Percentiles rank a stretch among this genome's conserved stretches.
phyloP scores from a whole-genome alignment of 768 basidiomycete genomes.

The Chalciporus piperatus region DNA sequence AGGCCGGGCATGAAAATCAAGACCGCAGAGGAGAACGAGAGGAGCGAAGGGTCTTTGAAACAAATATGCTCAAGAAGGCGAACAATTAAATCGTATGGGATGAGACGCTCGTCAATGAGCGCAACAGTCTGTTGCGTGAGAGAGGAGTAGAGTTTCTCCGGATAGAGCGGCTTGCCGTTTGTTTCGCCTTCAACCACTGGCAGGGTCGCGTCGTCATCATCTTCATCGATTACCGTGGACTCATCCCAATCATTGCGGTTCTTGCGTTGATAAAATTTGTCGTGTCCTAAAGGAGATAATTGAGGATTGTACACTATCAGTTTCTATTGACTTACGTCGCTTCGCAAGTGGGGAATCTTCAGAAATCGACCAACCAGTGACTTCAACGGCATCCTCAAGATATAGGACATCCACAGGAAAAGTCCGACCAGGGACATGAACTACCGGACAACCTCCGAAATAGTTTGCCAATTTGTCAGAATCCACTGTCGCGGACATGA shows the following conservation, averaged over 20 bases:
- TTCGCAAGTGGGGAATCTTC: slow-evolving; percentile 81
- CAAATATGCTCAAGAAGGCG: slow-evolving; percentile 81
- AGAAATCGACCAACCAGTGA: slow-evolving; percentile 71
- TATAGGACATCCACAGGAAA: slow-evolving; percentile 87
- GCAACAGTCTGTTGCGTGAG: slow-evolving; percentile 77
- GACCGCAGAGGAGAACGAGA: slow-evolving; percentile 69
- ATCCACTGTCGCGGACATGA: slow-evolving; percentile 97
- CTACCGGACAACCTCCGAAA: slow-evolving; percentile 81
- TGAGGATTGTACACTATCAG: not conserved
- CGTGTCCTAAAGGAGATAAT: slow-evolving; percentile 43
- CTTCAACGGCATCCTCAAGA: slow-evolving; percentile 89
- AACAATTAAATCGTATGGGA: slow-evolving; percentile 90
- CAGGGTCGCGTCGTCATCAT: slow-evolving; percentile 71
- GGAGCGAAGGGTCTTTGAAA: slow-evolving; percentile 54
- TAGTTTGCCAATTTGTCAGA: slow-evolving; percentile 85
- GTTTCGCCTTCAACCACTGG: slow-evolving; percentile 18
- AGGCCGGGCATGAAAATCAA: slow-evolving; percentile 95
- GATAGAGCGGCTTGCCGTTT: slow-evolving; percentile 28
- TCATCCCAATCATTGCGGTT: slow-evolving; percentile 76
- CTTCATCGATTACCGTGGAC: slow-evolving; percentile 56
- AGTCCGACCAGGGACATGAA: slow-evolving; percentile 90
- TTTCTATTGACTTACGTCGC: slow-evolving; percentile 45
- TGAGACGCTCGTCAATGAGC: slow-evolving; percentile 80
- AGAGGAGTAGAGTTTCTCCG: slow-evolving; percentile 79
- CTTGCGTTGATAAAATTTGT: slow-evolving; percentile 64